A percentile compares a stretch with the other conserved stretches of the same genome.
Conservation (phyloP, 2,329 filamentous ascomycete species). For the Neopestalotiopsis sp. region DNA sequence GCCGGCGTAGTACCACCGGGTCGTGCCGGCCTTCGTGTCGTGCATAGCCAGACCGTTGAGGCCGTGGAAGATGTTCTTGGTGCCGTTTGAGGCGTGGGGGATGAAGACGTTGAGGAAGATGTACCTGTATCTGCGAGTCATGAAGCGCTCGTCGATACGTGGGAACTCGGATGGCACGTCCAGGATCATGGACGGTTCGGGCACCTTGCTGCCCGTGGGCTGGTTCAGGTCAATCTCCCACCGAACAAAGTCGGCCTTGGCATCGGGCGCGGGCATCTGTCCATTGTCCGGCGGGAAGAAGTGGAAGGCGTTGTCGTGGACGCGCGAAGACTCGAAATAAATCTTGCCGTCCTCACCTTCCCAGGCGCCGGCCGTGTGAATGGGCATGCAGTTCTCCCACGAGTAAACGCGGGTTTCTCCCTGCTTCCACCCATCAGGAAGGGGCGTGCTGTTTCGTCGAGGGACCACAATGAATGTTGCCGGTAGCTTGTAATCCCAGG, state of each 20-base stretch:
- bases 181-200: neutral
- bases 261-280: neutral
- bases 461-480: constrained; percentile 28
- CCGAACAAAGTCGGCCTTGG: constrained; percentile 4
- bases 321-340: neutral
- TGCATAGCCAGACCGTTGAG: constrained; percentile 4
- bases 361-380: constrained; percentile 48
- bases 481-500: constrained; percentile 29
- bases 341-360: constrained; percentile 38
- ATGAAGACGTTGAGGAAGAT: constrained; percentile 7
- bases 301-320: neutral
- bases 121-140: neutral
- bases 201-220: neutral
- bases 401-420: constrained; percentile 31
- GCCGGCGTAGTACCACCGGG: neutral
- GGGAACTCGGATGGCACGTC: constrained; percentile 1
- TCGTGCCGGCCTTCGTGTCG: neutral
- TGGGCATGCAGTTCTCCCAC: constrained; percentile 39
- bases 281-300: constrained; percentile 5
- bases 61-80: constrained; percentile 6
- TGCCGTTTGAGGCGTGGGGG: neutral
- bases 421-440: constrained; percentile 18
- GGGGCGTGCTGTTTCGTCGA: constrained; percentile 20
- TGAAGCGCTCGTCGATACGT: neutral
- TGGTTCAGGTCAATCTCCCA: constrained; percentile 5